Base-by-base conservation (phyloP, 2,329 filamentous ascomycete species). In the Trichophyton simii region DNA sequence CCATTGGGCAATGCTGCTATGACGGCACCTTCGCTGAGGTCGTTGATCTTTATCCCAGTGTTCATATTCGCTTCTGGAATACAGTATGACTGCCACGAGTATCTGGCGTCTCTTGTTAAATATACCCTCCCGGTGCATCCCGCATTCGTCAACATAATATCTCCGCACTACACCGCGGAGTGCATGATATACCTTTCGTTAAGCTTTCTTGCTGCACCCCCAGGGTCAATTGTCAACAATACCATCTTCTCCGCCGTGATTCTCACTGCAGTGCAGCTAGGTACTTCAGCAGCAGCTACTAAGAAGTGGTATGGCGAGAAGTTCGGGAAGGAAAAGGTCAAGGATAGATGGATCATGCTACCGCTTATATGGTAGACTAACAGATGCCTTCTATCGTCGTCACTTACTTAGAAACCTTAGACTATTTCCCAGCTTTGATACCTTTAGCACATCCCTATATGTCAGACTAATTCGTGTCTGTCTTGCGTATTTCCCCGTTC, bases 81-180 rank as follows among this genome's bases (percentile, higher is more conserved):
- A 65, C 94, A 99, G 72, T 83, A 92, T 72, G 79, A 83, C 66
- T 88, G 86, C 68, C 89, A 92, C 70, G 75, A 76, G 60, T 80
- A 91, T 67, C 80, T 94, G 20, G 83, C 85, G 48, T 81, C 82
- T 44, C 76, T 94, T 63, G 83, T 84, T 70, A 92, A 91, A 70
- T 97, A 99, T 74, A 88, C 87, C 9, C 79, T 97, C 25, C 92
- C 92, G 0, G 77, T 81, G 1, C 81, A 87, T 63, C 85, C 86
- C 2, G 75, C 87, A 62, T 99, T 97, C 73, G 78, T 78, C 52
- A 78, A 80, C 62, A 73, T 95, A 22, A 75, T 96, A 44, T 95
- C 88, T 67, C 91, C 94, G 18, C 94, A 99, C 75, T 99, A 97
- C 73, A 88, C 88, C 2, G 89, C 87, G 69, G 94, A 97, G 76